Evolutionary conservation across 2,329 filamentous ascomycete species (phyloP), one percentile per base, ranked within the genome.

Genomic region (Plectosphaerella cucumerina): DNA sequence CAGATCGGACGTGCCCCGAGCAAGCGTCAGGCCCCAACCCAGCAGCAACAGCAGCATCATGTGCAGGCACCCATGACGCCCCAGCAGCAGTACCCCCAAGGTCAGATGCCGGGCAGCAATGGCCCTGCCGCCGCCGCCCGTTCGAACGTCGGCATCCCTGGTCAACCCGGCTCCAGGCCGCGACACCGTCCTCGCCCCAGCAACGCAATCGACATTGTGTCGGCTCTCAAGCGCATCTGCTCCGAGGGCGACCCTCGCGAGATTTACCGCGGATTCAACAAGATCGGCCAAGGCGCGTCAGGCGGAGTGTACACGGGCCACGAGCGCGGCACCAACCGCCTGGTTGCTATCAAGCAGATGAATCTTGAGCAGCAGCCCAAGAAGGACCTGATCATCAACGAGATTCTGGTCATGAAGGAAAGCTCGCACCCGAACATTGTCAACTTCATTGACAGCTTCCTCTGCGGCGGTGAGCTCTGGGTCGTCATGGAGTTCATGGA

Each of bases 401-500:
- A 99, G 67, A 99, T 99, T 59, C 73, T 99, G 52, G 94, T 99
- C 52, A 99, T 99, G 94, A 96, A 95, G 74, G 94, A 97, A 63
- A 97, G 92, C 76, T 94, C 90, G 52, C 94, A 99, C 67, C 93
- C 91, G 62, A 97, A 97, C 67, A 96, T 99, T 70, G 94, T 99
- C 71, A 99, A 99, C 70, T 99, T 97, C 70, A 93, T 97, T 73
- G 94, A 97, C 74, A 97, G 92, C 67, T 97, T 92, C 68, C 77
- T 99, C 11, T 87, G 92, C 52, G 82, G 84, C 12, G 89, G 93
- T 42, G 94, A 97, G 68, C 75, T 99, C 26, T 99, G 94, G 94
- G 94, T 99, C 2, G 90, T 97, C 33, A 99, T 99, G 94, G 94
- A 99, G 72, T 99, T 93, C 64, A 99, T 99, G 94, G 93, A 99